Evolutionary conservation across 495 filamentous ascomycete species (phyloP), one percentile per base, ranked within the genome.

Genomic region (Neurospora africana): DNA sequence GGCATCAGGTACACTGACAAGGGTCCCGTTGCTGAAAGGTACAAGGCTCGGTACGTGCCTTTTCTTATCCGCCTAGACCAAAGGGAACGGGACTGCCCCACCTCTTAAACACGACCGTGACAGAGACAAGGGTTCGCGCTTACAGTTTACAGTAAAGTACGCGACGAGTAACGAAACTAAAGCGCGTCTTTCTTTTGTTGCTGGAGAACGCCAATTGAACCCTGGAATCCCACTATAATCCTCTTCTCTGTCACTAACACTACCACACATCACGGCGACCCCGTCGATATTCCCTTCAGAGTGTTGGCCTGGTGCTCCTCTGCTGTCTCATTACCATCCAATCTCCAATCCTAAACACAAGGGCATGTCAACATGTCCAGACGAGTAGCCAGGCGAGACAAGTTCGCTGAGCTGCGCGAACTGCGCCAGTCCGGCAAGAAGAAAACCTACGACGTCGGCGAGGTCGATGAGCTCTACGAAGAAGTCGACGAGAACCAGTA

Each of bases 401-500:
- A 83, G 77, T 84, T 96, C 78, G 93, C 91, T 38, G 92, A 98
- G 85, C 87, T 98, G 68, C 87, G 87, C 75, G 92, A 92, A 77
- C 87, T 98, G 70, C 92, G 93, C 71, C 90, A 92, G 76, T 87
- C 94, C 13, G 95, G 95, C 78, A 97, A 97, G 84, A 98, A 93
- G 79, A 90, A 91, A 71, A 90, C 88, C n/a, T 99, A 98, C 83
- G 82, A 98, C 79, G 87, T 98, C 72, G 87, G 92, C 79, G 90
- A 98, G 70, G 91, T 91, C 76, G 90, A 90, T 70, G 88, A 92
- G 69, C 84, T 99, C 47, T 99, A 97, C 82, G 95, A 98, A 71
- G 95, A 97, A 79, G 94, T 98, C 68, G 94, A 98, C 79, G 95
- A 99, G 75, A 94, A 97, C 77, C 91, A 92, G 68, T 99, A 99